These are phyloP conservation scores for Monilinia vaccinii-corymbosi DNA, from an alignment of 2,329 filamentous ascomycete species.

Conservation along the genomic window DNA sequence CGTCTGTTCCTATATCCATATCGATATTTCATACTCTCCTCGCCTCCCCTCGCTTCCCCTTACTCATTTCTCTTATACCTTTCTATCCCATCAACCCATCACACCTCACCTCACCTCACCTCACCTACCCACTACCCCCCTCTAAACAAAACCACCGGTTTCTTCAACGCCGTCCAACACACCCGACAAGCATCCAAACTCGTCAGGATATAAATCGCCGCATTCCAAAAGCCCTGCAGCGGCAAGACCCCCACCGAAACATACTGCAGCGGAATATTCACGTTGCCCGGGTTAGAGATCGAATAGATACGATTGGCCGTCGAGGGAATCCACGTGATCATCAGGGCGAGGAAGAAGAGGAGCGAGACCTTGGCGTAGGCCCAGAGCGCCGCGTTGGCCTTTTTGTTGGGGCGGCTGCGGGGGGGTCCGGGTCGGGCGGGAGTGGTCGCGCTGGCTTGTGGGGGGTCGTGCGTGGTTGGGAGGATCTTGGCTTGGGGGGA, in stretches of 20 bases:
- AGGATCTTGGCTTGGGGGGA: conserved; percentile 41
- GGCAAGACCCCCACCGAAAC: conserved; percentile 68
- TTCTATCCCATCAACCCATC: too few relatives aligned
- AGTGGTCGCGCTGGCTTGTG: conserved; percentile 17
- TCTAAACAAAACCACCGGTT: neutral
- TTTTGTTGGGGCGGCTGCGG: neutral
- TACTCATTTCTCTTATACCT: too few relatives aligned
- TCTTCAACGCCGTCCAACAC: neutral
- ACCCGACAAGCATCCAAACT: conserved; percentile 38
- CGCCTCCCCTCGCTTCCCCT: too few relatives aligned
- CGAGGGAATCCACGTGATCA: conserved; percentile 70
- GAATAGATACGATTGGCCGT: conserved; percentile 69
- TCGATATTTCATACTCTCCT: too few relatives aligned
- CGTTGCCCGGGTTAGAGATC: conserved; percentile 45
- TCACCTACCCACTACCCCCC: too few relatives aligned
- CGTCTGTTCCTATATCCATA: too few relatives aligned
- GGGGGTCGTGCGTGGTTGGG: conserved; percentile 32
- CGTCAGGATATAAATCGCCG: conserved; percentile 64
- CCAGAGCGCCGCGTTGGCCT: conserved; percentile 53
- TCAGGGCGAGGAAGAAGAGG: conserved; percentile 61
- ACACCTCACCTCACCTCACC: too few relatives aligned
- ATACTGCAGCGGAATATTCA: conserved; percentile 54
- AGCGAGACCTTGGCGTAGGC: conserved; percentile 62
- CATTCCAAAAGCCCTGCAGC: conserved; percentile 79
- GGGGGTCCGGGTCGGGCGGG: neutral